phyloP scores from a whole-genome alignment of 768 basidiomycete species.

The Kwoniella dendrophila region DNA sequence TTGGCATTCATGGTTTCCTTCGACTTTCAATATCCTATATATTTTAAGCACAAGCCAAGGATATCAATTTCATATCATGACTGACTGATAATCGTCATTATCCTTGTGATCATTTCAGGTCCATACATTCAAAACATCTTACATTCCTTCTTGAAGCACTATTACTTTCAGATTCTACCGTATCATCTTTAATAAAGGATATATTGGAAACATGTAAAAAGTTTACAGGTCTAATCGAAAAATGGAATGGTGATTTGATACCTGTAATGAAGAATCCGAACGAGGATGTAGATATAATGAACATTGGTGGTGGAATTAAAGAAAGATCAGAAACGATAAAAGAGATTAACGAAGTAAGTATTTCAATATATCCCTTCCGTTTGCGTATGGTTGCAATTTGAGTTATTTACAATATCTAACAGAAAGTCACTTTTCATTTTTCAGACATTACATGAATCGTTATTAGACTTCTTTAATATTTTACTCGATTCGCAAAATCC shows the following conservation, averaged over 20 bases:
- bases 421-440: too few relatives aligned
- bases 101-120: slow-evolving; percentile 56
- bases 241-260: slow-evolving; percentile 87
- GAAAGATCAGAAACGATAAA: slow-evolving; percentile 70
- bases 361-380: not conserved
- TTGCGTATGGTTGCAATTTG: not conserved
- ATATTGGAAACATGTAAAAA: slow-evolving; percentile 82
- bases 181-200: slow-evolving; percentile 67
- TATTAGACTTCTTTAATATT: slow-evolving; percentile 79
- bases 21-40: not conserved
- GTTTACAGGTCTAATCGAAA: slow-evolving; percentile 82
- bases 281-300: slow-evolving; percentile 62
- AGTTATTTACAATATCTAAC: not conserved
- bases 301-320: slow-evolving; percentile 68
- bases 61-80: not conserved
- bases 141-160: slow-evolving; percentile 77
- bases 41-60: not conserved
- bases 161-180: slow-evolving; percentile 67
- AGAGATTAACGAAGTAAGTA: slow-evolving; percentile 74
- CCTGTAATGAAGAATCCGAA: slow-evolving; percentile 72
- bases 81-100: not conserved
- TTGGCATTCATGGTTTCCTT: not conserved
- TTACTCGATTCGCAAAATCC: slow-evolving; percentile 75
- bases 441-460: slow-evolving; percentile 68
- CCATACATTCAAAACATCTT: slow-evolving; percentile 78